These are phyloP conservation scores for Hyaloscypha hepaticicola DNA, from an alignment of 495 filamentous ascomycete genomes.

Conservation along the genomic window DNA sequence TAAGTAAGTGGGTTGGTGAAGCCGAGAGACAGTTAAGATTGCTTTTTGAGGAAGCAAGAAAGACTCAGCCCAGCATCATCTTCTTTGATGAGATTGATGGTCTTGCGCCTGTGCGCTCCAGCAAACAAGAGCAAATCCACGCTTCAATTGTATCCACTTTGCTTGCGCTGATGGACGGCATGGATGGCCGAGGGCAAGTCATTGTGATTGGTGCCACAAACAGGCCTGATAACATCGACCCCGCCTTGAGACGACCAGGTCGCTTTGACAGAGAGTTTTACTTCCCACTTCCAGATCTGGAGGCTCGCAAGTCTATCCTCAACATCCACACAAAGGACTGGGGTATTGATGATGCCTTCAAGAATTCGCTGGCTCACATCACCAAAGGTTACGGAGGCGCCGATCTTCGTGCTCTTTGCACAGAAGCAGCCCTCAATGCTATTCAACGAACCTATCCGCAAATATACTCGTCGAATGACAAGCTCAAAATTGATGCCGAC, in stretches of 20 bases:
- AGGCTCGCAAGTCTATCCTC: conserved; percentile 78
- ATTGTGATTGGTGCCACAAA: conserved; percentile 98
- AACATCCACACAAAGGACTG: conserved; percentile 96
- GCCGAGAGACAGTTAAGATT: conserved; percentile 91
- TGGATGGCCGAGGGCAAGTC: conserved; percentile 97
- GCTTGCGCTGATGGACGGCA: conserved; percentile 96
- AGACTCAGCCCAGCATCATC: conserved; percentile 96
- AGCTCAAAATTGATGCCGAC: conserved; percentile 82
- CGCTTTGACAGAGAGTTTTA: conserved; percentile 98
- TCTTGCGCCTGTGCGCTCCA: conserved; percentile 90
- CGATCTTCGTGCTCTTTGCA: conserved; percentile 89
- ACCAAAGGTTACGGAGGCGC: conserved; percentile 98
- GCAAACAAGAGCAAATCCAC: conserved; percentile 98
- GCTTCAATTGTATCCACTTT: conserved; percentile 96
- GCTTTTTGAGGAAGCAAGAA: conserved; percentile 92
- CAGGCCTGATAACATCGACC: conserved; percentile 94
- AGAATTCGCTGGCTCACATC: conserved; percentile 75
- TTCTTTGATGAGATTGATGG: conserved; percentile 99
- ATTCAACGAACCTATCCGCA: conserved; percentile 95
- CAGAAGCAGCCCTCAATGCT: conserved; percentile 97
- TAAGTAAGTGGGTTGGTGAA: conserved; percentile 99
- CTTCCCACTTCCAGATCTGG: conserved; percentile 82
- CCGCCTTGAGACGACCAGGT: conserved; percentile 88
- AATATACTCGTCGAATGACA: conserved; percentile 88
- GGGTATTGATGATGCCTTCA: conserved; percentile 77